Base-by-base conservation (phyloP, 495 filamentous ascomycete species). In the Podospora sp. region DNA sequence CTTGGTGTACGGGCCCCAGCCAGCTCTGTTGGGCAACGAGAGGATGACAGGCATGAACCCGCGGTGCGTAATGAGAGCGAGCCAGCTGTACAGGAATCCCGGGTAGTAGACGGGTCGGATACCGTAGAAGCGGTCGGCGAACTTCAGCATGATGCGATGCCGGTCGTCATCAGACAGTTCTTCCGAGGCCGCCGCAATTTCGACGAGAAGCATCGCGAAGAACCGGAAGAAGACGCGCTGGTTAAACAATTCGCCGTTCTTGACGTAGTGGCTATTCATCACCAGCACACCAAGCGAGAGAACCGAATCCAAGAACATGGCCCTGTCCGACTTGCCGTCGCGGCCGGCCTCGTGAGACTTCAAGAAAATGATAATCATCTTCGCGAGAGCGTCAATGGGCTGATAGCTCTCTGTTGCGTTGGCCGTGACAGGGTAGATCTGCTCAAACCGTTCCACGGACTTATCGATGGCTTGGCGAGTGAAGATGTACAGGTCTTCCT, bases 191-290 rank as follows among this genome's bases (percentile, higher is more conserved):
- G 67, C 60, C 27, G 73, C 71, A 50, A 81, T 68, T 67, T 94
- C 88, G 73, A 88, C 92, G 4, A 97, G 81, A 40, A 97, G 84
- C 71, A 87, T 90, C 0, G 94, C 93, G 75, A 97, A 94, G 61
- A 98, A 84, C 25, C 95, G 87, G 87, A 92, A 93, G 82, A 97
- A 97, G 63, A 95, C 91, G 57, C 90, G 90, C 71, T 93, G 90
- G 72, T 90, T 93, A 83, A 96, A 96, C 24, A 80, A 83, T 50
- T 97, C 93, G 6, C 88, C 91, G 55, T 90, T 87, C 77, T 87
- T 93, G 50, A 91, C 83, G 68, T 96, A 90, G 69, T 97, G 92
- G 66, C 92, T 86, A 75, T 91, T 95, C 60, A 97, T 82, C 14
- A 97, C 87, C 60, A 98, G 76, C 6, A 94, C 85, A 51, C 94